phyloP scores from a whole-genome alignment of 129 eudicot species.

The Artemisia argyi region DNA sequence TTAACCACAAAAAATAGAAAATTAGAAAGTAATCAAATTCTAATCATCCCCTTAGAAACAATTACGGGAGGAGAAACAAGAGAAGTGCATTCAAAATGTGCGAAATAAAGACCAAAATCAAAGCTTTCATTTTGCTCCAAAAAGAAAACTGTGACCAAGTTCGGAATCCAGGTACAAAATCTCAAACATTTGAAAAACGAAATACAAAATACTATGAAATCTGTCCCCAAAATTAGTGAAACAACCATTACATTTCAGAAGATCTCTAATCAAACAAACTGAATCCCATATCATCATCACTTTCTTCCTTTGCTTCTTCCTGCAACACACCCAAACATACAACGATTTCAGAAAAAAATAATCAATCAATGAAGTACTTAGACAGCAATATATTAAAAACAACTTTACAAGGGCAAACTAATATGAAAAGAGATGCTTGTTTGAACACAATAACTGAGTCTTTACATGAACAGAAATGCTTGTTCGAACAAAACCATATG shows the following conservation, averaged over 20 bases:
- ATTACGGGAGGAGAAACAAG: background rate
- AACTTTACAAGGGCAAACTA: background rate
- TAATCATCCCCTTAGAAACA: no score
- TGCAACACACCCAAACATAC: background rate
- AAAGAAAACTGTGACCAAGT: constrained; percentile 13
- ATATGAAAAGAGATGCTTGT: no score
- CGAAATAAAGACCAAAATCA: constrained; percentile 11
- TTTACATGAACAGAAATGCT: no score
- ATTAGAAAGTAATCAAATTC: no score
- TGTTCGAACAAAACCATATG: no score
- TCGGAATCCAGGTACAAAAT: constrained; percentile 22
- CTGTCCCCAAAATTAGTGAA: constrained; percentile 7
- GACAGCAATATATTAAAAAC: background rate
- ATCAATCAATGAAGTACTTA: background rate
- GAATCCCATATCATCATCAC: constrained; percentile 79
- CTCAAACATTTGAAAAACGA: constrained; percentile 1
- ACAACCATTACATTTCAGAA: constrained; percentile 20
- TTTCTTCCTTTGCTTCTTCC: constrained; percentile 74
- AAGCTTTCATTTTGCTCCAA: constrained; percentile 9
- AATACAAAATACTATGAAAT: constrained; percentile 18
- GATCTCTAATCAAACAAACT: constrained; percentile 55
- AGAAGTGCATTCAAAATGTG: background rate
- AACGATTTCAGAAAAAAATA: background rate
- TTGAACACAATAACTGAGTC: no score
- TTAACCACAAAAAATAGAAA: no score